phyloP scores from a whole-genome alignment of 2,329 filamentous ascomycete genomes.

The Trichothecium roseum region DNA sequence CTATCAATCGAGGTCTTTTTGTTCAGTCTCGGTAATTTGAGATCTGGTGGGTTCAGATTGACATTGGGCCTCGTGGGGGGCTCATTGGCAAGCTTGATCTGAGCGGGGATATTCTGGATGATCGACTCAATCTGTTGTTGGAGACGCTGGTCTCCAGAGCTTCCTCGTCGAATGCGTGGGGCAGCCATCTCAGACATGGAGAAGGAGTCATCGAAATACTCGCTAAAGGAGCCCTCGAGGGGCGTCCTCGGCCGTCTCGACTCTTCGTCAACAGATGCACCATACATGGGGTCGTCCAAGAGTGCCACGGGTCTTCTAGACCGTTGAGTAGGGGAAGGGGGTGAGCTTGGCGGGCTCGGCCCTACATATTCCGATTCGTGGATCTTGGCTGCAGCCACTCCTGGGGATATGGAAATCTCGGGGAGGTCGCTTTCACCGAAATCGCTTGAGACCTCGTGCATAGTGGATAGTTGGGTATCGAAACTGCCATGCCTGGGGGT shows the following conservation, averaged over 20 bases:
- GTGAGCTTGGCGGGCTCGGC: slow-evolving; percentile 38
- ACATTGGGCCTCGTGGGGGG: slow-evolving; percentile 24
- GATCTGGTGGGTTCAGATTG: slow-evolving; percentile 48
- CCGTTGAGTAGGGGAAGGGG: slow-evolving; percentile 22
- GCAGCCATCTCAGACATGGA: slow-evolving; percentile 18
- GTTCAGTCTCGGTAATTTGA: slow-evolving; percentile 38
- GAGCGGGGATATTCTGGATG: slow-evolving; percentile 65
- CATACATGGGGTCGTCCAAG: slow-evolving; percentile 31
- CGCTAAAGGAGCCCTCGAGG: slow-evolving; percentile 30
- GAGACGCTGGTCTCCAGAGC: slow-evolving; percentile 53
- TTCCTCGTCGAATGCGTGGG: slow-evolving; percentile 16
- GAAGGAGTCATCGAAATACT: slow-evolving; percentile 34
- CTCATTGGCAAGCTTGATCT: slow-evolving; percentile 61
- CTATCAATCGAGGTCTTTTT: slow-evolving; percentile 31
- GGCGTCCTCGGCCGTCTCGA: slow-evolving; percentile 27
- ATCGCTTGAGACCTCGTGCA: slow-evolving; percentile 25
- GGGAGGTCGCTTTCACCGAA: slow-evolving; percentile 30
- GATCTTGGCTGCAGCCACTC: slow-evolving; percentile 15
- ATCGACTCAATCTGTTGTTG: slow-evolving; percentile 74
- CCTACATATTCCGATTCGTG: slow-evolving; percentile 22
- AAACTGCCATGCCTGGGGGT: slow-evolving; percentile 19
- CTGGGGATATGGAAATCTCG: slow-evolving; percentile 34
- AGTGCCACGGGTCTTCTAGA: slow-evolving; percentile 25
- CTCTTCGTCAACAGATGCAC: slow-evolving; percentile 28
- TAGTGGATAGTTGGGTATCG: slow-evolving; percentile 25